Percentiles rank a stretch among this genome's conserved stretches.
phyloP scores from a whole-genome alignment of 129 eudicot genomes.

The Calendula officinalis region DNA sequence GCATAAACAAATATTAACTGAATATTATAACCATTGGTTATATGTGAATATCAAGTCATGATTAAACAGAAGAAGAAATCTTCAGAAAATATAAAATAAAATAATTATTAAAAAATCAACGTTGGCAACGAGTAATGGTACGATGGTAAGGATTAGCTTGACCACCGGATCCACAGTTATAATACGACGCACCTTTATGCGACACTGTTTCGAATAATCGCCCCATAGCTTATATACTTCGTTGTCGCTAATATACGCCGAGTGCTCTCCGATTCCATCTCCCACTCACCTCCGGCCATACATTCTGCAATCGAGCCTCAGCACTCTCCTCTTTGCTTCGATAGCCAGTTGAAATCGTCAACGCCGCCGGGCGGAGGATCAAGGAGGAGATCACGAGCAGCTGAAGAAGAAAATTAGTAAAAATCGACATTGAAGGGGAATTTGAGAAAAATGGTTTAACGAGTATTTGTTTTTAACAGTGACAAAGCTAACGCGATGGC shows the following conservation, averaged over 20 bases:
- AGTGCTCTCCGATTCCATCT: slow-evolving; percentile 65
- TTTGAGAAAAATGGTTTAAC: not conserved
- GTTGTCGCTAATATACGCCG: slow-evolving; percentile 60
- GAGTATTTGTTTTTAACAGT: not conserved
- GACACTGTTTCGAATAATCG: slow-evolving; percentile 63
- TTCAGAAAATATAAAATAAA: not conserved
- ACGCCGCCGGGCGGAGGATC: slow-evolving; percentile 10
- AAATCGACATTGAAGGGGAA: slow-evolving; percentile 16
- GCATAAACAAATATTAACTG: not conserved
- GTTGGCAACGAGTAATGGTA: slow-evolving; percentile 66
- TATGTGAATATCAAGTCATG: slow-evolving; percentile 17
- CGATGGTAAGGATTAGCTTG: slow-evolving; percentile 88
- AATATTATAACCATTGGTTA: not conserved
- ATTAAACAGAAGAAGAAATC: slow-evolving; percentile 4
- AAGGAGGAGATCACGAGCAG: slow-evolving; percentile 26
- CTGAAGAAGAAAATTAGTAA: slow-evolving; percentile 10
- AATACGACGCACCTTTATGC: slow-evolving; percentile 74
- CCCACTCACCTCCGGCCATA: slow-evolving; percentile 49
- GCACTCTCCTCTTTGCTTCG: slow-evolving; percentile 38
- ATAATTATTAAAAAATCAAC: slow-evolving; percentile 25
- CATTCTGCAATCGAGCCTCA: slow-evolving; percentile 74
- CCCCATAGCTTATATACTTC: slow-evolving; percentile 68
- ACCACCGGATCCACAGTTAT: slow-evolving; percentile 71
- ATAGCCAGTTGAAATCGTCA: slow-evolving; percentile 35
- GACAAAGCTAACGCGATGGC: too few relatives aligned